Evolutionary conservation across 106 monocot genomes (phyloP), one percentile per base, ranked within the genome.

Genomic region (Hemerocallis citrina): DNA sequence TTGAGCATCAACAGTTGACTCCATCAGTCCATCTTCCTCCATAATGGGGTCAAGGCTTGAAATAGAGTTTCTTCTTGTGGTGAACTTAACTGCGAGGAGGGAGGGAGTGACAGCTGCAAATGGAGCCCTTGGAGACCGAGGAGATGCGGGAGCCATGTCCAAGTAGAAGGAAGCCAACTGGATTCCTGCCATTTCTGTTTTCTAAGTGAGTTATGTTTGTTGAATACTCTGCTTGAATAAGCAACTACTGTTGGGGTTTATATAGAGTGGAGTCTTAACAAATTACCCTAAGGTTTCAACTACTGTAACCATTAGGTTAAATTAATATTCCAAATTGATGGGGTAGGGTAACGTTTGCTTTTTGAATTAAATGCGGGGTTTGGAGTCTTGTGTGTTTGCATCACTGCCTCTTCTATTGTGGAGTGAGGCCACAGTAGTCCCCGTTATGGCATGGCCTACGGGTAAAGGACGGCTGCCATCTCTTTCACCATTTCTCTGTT

Each of bases 101-200:
- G 33, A 12, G 0, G 34, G 33, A 9, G 19, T 20, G 14, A 45
- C 64, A 0, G 45, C 39, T 5, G 62, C 25, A 14, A 62, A 29
- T 5, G 62, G 45, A 30, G 62, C 36, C 30, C 31, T 62, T 2
- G 31, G 5, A 29, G 44, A 45, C 14, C 64, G 15, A 0, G 28
- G 34, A n/a, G 47, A 49, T 16, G 47, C 34, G 5, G 63, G 32
- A n/a, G 29, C 20, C n/a, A 32, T 20, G 11, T 33, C 48, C 15
- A 32, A 28, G 55, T 5, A 34, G 49, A 64, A 35, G 32, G 31
- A 17, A 35, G 64, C n/a, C 0, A 48, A 3, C 33, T 49, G 64
- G 5, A 64, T 34, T 64, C 47, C 15, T 2, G 64, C 47, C 64
- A 64, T 64, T 29, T 44, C 48, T 45, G 5, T 50, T 6, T n/a